Evolutionary conservation across 345 rosid species (phyloP), one percentile per base, ranked within the genome.

Genomic region (Bruguiera sexangula): DNA sequence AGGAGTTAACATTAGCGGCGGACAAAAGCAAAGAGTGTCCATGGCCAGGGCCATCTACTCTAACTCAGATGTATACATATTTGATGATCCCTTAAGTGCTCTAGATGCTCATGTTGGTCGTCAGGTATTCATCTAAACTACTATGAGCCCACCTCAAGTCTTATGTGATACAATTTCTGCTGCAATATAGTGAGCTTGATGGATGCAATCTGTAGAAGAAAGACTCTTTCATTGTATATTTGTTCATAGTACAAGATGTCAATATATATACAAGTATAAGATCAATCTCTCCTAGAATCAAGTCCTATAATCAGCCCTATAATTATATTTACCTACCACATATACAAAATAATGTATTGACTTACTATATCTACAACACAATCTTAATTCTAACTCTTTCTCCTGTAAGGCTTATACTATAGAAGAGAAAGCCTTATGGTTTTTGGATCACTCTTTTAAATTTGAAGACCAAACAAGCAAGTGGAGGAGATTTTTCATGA

Each of bases 71-170:
- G 65, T 73, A 0, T 73, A 73, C 71, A 73, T 78, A 43, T 73
- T 78, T 8, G 81, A 78, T 66, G 81, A 78, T 60, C 77, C 77
- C 53, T 69, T 78, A 32, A 73, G 81, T 69, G 81, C 81, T 73
- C 61, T 78, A 36, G 78, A 78, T 56, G 78, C 81, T 55, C 75
- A 78, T 29, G 81, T 78, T 48, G 81, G 75, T 26, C 68, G 66
- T 21, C 68, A 78, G 77, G 77, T 78, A 60, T 43, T 48, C 48
- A 11, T 54, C 27, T 27, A 31, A 57, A 60, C 46, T 6, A 16
- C 11, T 30, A 5, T 26, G 18, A 61, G 19, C 24, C 18, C 52
- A 34, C 24, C 24, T n/a, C 21, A 29, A 9, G 27, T 24, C 26
- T 36, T 15, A 7, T 11, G 16, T 64, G 27, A 55, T 39, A 9